Percentiles rank a stretch among this genome's conserved stretches.
These are phyloP conservation scores for Erucastrum elatum DNA, from an alignment of 345 rosid genomes.

Conservation along the genomic window DNA sequence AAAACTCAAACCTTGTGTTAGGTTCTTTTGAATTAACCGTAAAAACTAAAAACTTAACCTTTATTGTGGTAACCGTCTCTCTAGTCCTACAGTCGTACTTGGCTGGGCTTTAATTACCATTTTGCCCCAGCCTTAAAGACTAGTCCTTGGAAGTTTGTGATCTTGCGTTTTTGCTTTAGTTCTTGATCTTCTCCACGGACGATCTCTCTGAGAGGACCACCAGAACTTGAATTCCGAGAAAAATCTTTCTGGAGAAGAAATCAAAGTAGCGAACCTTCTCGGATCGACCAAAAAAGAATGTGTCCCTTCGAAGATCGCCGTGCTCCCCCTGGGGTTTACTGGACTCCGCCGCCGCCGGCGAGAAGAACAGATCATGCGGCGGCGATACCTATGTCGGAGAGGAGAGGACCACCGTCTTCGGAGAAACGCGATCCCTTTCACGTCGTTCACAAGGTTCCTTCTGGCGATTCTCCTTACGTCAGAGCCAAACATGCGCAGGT, in stretches of 20 bases:
- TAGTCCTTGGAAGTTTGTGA: neutral
- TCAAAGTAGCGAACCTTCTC: neutral
- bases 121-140: neutral
- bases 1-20: neutral
- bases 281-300: slow-evolving; percentile 26
- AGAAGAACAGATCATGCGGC: slow-evolving; percentile 22
- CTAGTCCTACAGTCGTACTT: neutral
- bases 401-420: slow-evolving; percentile 43
- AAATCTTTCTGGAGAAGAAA: neutral
- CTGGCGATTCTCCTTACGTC: slow-evolving; percentile 81
- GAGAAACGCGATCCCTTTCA: slow-evolving; percentile 53
- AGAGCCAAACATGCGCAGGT: slow-evolving; percentile 87
- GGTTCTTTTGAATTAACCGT: neutral
- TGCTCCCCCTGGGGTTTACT: slow-evolving; percentile 42
- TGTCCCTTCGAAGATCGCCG: slow-evolving; percentile 40
- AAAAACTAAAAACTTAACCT: neutral
- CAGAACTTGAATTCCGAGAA: neutral
- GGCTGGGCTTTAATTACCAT: neutral
- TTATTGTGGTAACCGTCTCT: neutral
- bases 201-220: neutral
- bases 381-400: slow-evolving; percentile 55
- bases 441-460: slow-evolving; percentile 71
- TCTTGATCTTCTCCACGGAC: neutral
- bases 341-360: slow-evolving; percentile 64
- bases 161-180: neutral